Evolutionary conservation across 2,329 filamentous ascomycete genomes (phyloP).

Genomic region (Colletotrichum brevisporum): DNA sequence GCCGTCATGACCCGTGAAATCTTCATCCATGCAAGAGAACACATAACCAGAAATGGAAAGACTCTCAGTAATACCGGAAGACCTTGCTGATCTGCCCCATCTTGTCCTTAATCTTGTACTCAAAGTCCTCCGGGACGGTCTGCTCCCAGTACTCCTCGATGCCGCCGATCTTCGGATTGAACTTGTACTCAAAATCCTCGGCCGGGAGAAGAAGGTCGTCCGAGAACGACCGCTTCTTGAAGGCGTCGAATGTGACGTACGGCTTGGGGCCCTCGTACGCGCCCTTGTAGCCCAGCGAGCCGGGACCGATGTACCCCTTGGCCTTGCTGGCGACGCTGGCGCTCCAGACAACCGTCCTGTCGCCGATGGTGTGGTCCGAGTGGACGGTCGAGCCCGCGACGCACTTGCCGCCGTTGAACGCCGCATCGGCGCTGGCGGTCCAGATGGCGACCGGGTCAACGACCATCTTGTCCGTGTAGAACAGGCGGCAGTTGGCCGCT

Average conservation of each 20-base stretch:
- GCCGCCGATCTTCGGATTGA: constrained; percentile 7
- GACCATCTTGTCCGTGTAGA: constrained; percentile 66
- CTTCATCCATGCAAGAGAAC: no score
- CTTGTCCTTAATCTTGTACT: constrained; percentile 15
- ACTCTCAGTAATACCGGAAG: not conserved
- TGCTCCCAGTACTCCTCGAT: constrained; percentile 1
- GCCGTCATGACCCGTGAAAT: no score
- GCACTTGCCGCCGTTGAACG: constrained; percentile 53
- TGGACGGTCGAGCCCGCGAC: constrained; percentile 42
- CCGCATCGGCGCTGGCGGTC: constrained; percentile 56
- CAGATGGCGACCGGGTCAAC: constrained; percentile 63
- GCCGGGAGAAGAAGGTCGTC: not conserved
- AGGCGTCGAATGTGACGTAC: constrained; percentile 1
- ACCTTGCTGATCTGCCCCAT: not conserved
- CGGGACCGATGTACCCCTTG: constrained; percentile 33
- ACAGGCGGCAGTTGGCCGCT: constrained; percentile 70
- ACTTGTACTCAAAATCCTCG: constrained; percentile 16
- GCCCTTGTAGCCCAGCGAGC: constrained; percentile 25
- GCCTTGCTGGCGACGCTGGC: constrained; percentile 22
- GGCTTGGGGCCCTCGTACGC: constrained; percentile 15
- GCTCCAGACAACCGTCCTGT: constrained; percentile 14
- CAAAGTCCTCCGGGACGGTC: not conserved
- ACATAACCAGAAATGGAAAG: no score
- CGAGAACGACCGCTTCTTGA: constrained; percentile 12
- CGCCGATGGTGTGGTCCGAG: constrained; percentile 34